Evolutionary conservation across 1,284 basidiomycete genomes (phyloP).

Genomic region (Naganishia sp.): DNA sequence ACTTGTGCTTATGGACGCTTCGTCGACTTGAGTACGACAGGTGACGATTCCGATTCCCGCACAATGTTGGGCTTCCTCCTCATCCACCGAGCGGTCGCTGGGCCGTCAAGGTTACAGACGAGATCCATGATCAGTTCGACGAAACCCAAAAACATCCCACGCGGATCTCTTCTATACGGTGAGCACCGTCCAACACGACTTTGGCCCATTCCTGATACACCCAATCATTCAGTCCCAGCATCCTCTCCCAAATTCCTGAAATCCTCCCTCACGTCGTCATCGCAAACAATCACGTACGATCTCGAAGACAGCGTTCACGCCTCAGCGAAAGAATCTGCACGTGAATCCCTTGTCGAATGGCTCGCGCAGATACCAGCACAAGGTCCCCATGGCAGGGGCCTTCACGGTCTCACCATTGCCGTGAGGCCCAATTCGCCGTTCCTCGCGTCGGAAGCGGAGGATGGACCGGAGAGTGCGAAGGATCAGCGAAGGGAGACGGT

Average conservation of each 20-base stretch:
- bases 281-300: constrained; percentile 31
- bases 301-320: constrained; percentile 34
- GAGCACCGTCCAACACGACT: neutral
- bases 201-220: too few species aligned
- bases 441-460: neutral
- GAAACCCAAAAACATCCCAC: constrained; percentile 29
- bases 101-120: neutral
- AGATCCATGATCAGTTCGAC: constrained; percentile 26
- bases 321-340: constrained; percentile 24
- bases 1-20: neutral
- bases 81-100: too few species aligned
- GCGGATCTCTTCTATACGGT: constrained; percentile 33
- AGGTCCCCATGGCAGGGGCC: constrained; percentile 15
- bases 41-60: too few species aligned
- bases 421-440: constrained; percentile 32
- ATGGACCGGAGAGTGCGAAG: constrained; percentile 2
- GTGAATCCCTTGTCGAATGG: constrained; percentile 19
- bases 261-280: constrained; percentile 30
- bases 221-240: constrained; percentile 26
- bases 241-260: constrained; percentile 33
- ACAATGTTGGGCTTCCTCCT: too few species aligned
- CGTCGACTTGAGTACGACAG: neutral
- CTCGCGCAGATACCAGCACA: constrained; percentile 7
- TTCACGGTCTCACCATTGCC: constrained; percentile 26
- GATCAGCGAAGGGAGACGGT: constrained; percentile 2